Evolutionary conservation across 495 filamentous ascomycete genomes (phyloP).

Genomic region (Aspergillus panamensis): DNA sequence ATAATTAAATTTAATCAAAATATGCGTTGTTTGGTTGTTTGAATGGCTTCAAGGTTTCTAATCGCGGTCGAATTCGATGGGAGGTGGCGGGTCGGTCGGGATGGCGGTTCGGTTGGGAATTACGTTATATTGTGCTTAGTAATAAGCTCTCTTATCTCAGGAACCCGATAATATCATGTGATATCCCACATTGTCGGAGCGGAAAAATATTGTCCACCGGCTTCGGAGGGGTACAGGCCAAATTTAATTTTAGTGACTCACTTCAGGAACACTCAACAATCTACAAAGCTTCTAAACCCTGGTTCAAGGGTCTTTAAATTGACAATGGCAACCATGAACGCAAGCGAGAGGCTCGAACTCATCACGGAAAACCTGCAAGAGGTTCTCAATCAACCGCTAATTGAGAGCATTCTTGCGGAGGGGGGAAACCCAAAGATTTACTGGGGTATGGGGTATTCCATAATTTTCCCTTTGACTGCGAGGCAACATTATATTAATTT

Average conservation of each 20-base stretch:
- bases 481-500: slow-evolving; percentile 12
- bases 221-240: neutral
- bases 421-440: slow-evolving; percentile 73
- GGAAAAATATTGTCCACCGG: neutral
- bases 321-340: slow-evolving; percentile 2
- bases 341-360: slow-evolving; percentile 49
- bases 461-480: neutral
- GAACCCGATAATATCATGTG: neutral
- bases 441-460: slow-evolving; percentile 57
- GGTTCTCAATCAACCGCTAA: slow-evolving; percentile 79
- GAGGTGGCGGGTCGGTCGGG: too few relatives aligned
- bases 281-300: neutral
- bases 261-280: neutral
- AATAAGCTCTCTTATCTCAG: neutral
- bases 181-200: neutral
- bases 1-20: too few relatives aligned
- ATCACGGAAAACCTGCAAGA: slow-evolving; percentile 82
- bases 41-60: too few relatives aligned
- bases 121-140: too few relatives aligned
- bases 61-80: too few relatives aligned
- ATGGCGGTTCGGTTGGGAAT: too few relatives aligned
- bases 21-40: too few relatives aligned
- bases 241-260: neutral
- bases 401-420: slow-evolving; percentile 69
- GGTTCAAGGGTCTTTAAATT: neutral